Evolutionary conservation across 331 rosid species (phyloP).

Genomic region (Quercus tomentella): DNA sequence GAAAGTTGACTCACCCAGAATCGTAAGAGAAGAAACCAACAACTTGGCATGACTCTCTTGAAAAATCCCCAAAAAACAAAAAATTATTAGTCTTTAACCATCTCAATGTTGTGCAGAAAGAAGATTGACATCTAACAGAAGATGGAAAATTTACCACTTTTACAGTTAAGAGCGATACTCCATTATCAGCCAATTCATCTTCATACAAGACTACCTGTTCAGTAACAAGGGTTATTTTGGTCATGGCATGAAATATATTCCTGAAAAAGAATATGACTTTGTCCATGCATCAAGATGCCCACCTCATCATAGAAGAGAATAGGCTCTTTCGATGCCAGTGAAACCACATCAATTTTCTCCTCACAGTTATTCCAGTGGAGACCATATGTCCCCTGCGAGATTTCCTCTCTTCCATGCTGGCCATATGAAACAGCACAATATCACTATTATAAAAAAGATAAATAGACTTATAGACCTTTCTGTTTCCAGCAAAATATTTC

Average conservation of each 20-base stretch:
- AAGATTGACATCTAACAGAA: not conserved
- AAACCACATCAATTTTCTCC: constrained; percentile 71
- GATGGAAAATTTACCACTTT: constrained; percentile 75
- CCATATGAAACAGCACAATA: constrained; percentile 7
- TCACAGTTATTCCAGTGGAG: constrained; percentile 78
- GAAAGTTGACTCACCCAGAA: constrained; percentile 73
- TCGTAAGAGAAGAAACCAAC: constrained; percentile 96
- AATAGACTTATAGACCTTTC: not conserved
- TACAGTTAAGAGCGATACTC: constrained; percentile 86
- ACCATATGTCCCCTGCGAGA: constrained; percentile 38
- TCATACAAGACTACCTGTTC: constrained; percentile 88
- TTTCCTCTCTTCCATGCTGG: constrained; percentile 37
- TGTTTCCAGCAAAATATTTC: not conserved
- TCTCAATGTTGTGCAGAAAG: not conserved
- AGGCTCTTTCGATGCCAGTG: constrained; percentile 84
- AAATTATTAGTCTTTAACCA: constrained; percentile 23
- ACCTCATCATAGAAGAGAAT: constrained; percentile 97
- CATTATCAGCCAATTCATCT: constrained; percentile 95
- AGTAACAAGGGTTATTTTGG: constrained; percentile 18
- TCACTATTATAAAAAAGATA: not conserved
- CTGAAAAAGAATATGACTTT: constrained; percentile 9
- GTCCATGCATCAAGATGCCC: not conserved
- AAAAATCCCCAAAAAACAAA: constrained; percentile 23
- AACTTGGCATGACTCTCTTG: constrained; percentile 94
- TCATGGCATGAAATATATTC: constrained; percentile 22